These are phyloP conservation scores for Leccinum holopus DNA, from an alignment of 1,284 basidiomycete genomes.

Conservation along the genomic window DNA sequence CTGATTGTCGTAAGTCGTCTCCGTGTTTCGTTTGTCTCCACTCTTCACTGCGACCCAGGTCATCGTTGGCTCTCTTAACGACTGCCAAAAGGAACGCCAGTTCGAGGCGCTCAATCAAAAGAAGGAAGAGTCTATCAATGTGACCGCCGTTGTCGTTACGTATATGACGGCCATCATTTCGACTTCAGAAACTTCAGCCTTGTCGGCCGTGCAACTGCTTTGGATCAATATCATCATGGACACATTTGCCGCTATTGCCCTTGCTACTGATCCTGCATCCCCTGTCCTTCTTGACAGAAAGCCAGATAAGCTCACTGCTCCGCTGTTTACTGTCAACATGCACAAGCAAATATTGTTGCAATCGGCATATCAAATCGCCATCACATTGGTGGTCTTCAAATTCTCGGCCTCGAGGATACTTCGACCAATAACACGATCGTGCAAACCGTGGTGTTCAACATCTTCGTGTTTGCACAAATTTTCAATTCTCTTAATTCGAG, in stretches of 20 bases:
- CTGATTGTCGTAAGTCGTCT: constrained; percentile 66
- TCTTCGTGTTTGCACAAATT: constrained; percentile 96
- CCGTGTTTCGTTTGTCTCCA: constrained; percentile 1
- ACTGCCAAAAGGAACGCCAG: constrained; percentile 97
- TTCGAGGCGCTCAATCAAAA: constrained; percentile 92
- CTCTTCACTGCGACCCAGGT: constrained; percentile 46
- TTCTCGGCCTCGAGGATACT: constrained; percentile 61
- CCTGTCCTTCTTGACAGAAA: constrained; percentile 81
- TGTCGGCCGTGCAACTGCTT: constrained; percentile 93
- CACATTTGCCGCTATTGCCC: constrained; percentile 94
- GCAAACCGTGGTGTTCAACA: constrained; percentile 92
- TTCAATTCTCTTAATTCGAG: constrained; percentile 94
- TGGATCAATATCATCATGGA: constrained; percentile 99
- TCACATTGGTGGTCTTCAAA: constrained; percentile 74
- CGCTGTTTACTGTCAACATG: constrained; percentile 90
- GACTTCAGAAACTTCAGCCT: constrained; percentile 67
- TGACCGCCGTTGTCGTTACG: constrained; percentile 94
- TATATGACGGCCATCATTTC: constrained; percentile 80
- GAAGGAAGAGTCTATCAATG: constrained; percentile 96
- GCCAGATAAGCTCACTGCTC: constrained; percentile 86
- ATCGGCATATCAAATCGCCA: constrained; percentile 81
- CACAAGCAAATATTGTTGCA: constrained; percentile 94
- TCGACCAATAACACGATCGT: constrained; percentile 54
- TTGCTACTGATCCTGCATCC: constrained; percentile 94
- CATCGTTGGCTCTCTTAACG: constrained; percentile 84